Conservation (phyloP, 176 grass and related monocot genomes). For the Carex cristatella region DNA sequence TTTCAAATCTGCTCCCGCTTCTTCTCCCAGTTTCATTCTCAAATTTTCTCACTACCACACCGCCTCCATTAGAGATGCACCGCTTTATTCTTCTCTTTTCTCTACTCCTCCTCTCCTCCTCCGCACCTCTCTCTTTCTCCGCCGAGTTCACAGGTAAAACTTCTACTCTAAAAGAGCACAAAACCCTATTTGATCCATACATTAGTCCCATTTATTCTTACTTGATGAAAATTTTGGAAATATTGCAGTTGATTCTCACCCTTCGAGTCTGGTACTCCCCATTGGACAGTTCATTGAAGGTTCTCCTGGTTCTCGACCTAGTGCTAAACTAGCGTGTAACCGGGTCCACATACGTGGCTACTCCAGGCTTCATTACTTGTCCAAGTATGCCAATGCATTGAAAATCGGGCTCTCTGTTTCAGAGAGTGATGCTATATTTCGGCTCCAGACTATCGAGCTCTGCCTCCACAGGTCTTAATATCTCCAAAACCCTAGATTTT, state of each 20-base stretch:
- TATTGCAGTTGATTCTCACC: constrained; percentile 32
- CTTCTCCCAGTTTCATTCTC: background rate
- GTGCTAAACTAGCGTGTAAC: constrained; percentile 35
- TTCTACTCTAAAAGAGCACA: background rate
- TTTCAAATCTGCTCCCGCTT: constrained; percentile 19
- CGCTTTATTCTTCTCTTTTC: constrained; percentile 7
- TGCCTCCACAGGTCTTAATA: constrained; percentile 69
- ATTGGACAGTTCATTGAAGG: constrained; percentile 19
- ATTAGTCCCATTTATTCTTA: background rate
- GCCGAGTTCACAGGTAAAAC: constrained; percentile 53
- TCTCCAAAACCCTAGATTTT: constrained; percentile 23
- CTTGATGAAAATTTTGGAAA: background rate
- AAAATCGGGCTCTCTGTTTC: constrained; percentile 41
- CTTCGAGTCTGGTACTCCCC: constrained; percentile 6
- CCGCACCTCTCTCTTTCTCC: constrained; percentile 13
- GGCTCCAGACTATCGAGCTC: constrained; percentile 54
- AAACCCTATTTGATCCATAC: constrained; percentile 33
- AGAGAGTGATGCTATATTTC: constrained; percentile 24
- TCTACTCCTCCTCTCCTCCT: constrained; percentile 13
- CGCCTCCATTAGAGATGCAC: background rate
- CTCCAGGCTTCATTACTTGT: constrained; percentile 62
- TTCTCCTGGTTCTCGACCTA: constrained; percentile 31
- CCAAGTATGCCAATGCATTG: constrained; percentile 56
- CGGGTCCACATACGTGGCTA: constrained; percentile 52
- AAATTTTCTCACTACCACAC: background rate